Evolutionary conservation across 2,329 filamentous ascomycete genomes (phyloP), one percentile per base, ranked within the genome.

Genomic region (Hypoxylon rubiginosum): DNA sequence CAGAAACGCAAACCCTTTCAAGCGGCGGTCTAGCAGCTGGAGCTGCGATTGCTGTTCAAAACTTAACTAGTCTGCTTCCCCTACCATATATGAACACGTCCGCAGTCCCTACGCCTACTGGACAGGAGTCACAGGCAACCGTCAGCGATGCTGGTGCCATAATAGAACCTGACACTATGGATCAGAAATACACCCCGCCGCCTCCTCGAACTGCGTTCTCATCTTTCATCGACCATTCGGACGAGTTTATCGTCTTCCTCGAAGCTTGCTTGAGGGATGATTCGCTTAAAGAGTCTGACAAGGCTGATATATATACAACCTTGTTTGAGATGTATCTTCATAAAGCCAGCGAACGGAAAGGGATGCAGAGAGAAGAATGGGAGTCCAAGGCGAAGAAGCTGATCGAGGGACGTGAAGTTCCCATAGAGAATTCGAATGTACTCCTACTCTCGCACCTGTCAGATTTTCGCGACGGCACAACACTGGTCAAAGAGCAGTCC

Each of bases 301-400:
- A 90, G 68, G 87, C 91, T 1, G 97, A 99, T 77, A 85, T 99
- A 15, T 96, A 96, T 75, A 98, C 95, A 0, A 97, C 97, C 0
- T 79, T 99, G 13, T 98, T 99, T 75, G 97, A 99, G 79, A 98
- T 99, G 92, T 99, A 98, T 76, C 83, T 99, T 8, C 92, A 97
- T 78, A 96, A 94, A 73, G 92, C 95, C 21, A 91, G 90, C 64
- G 88, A 90, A 62, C 91, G 91, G 74, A 92, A 90, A 73, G 90
- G 90, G 9, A 83, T 84, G 50, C 79, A 78, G 76, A 90, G 91
- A 69, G 87, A 91, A 72, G 87, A 91, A 69, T 99, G 96, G 95
- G 93, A 97, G 76, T 85, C 85, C 46, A 97, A 97, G 77, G 96
- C 96, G 0, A 97, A 96, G 81, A 90, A 89, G 67, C 86, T 98